Conservation (phyloP, 2,329 filamentous ascomycete genomes). For the Aspergillus glaucus region DNA sequence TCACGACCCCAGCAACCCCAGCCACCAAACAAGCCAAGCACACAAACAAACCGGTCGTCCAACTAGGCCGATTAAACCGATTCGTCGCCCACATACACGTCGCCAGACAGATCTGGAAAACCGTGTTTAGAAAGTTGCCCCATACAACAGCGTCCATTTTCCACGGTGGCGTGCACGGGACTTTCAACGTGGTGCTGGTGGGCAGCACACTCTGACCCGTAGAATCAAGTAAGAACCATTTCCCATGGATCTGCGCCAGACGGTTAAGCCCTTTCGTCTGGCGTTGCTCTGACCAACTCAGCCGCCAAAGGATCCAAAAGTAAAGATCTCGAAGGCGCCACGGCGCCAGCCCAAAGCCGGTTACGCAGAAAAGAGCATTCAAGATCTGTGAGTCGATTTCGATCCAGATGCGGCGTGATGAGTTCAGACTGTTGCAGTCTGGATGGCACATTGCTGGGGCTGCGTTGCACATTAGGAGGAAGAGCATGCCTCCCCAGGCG, state of each 20-base stretch:
- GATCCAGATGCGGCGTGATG: conserved; percentile 74
- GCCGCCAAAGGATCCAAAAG: conserved; percentile 61
- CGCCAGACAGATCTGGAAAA: conserved; percentile 66
- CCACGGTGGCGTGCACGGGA: conserved; percentile 59
- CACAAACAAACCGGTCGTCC: conserved; percentile 75
- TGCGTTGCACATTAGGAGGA: conserved; percentile 72
- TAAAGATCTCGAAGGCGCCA: conserved; percentile 80
- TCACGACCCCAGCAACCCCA: background rate
- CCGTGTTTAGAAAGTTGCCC: conserved; percentile 72
- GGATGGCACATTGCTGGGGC: conserved; percentile 51
- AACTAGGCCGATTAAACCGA: conserved; percentile 65
- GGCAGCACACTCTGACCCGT: background rate
- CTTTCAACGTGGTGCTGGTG: background rate
- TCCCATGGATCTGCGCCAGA: conserved; percentile 39
- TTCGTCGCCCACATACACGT: conserved; percentile 81
- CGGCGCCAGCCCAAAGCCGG: conserved; percentile 74
- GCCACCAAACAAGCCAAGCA: conserved; percentile 61
- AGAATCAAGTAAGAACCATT: conserved; percentile 33
- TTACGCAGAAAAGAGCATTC: conserved; percentile 80
- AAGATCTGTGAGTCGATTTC: conserved; percentile 79
- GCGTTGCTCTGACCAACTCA: conserved; percentile 39
- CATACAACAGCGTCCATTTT: conserved; percentile 75
- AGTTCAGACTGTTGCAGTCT: conserved; percentile 65
- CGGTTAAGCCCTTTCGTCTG: background rate
- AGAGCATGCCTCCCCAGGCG: conserved; percentile 88